phyloP scores from a whole-genome alignment of 2,329 filamentous ascomycete genomes.

The Aspergillus japonicus region DNA sequence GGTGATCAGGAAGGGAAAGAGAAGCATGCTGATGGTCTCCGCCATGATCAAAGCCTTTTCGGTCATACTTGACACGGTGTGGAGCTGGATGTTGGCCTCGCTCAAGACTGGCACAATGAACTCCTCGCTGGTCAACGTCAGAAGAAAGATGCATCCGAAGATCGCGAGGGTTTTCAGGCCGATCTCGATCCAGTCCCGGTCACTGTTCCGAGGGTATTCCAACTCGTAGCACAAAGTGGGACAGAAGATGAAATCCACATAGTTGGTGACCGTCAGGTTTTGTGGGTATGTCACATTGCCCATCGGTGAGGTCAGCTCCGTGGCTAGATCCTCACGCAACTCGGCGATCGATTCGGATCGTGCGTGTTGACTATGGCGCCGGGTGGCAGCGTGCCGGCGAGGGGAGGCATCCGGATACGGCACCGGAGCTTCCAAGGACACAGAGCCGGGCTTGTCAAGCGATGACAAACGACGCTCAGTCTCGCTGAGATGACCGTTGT shows the following conservation, averaged over 20 bases:
- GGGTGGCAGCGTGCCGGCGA: conserved; percentile 26
- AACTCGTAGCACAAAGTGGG: conserved; percentile 97
- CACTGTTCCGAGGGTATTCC: conserved; percentile 79
- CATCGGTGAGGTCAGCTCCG: conserved; percentile 85
- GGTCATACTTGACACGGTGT: conserved; percentile 47
- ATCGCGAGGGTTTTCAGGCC: conserved; percentile 83
- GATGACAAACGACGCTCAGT: conserved; percentile 76
- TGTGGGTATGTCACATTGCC: conserved; percentile 86
- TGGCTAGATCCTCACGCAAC: conserved; percentile 81
- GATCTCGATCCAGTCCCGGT: conserved; percentile 77
- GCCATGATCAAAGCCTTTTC: conserved; percentile 78
- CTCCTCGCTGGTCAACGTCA: conserved; percentile 88
- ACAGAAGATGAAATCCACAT: conserved; percentile 81
- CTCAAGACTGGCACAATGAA: conserved; percentile 89
- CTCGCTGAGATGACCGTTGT: conserved; percentile 91
- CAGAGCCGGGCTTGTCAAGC: conserved; percentile 71
- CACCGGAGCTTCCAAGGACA: conserved; percentile 68
- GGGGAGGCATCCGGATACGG: conserved; percentile 64
- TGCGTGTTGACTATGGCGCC: conserved; percentile 12
- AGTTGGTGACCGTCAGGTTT: conserved; percentile 82
- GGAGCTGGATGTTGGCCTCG: conserved; percentile 63
- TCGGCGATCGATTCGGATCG: conserved; percentile 59
- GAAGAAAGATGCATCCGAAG: conserved; percentile 93
- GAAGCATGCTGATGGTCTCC: conserved; percentile 84
- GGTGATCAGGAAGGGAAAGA: conserved; percentile 97